Percentiles rank a stretch among this genome's conserved stretches.
Conservation (phyloP, 805 yeast genomes). For the Candida dajiaensis region DNA sequence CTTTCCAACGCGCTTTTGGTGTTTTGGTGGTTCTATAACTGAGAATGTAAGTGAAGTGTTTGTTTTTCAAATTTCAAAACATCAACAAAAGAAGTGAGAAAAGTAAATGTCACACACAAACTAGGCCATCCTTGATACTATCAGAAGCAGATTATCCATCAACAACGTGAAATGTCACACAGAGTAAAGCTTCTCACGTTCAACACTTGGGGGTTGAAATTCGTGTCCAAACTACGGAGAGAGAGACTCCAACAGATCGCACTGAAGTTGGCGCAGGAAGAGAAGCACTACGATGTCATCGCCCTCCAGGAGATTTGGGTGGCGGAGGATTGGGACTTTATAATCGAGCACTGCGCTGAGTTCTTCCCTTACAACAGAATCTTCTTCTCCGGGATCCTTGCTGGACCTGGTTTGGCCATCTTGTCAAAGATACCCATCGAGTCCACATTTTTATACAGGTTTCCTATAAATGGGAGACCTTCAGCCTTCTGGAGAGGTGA, state of each 20-base stretch:
- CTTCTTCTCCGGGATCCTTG: slow-evolving; percentile 75
- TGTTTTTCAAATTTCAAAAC: background rate
- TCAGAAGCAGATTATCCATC: background rate
- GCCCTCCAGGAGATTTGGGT: slow-evolving; percentile 97
- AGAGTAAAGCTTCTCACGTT: slow-evolving; percentile 54
- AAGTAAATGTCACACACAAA: background rate
- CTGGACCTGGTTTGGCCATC: slow-evolving; percentile 92
- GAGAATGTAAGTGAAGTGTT: background rate
- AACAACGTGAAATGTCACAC: background rate
- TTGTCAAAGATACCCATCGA: slow-evolving; percentile 80
- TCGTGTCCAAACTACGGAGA: slow-evolving; percentile 63
- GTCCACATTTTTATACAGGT: slow-evolving; percentile 71
- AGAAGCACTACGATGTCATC: slow-evolving; percentile 64
- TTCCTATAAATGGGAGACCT: slow-evolving; percentile 91
- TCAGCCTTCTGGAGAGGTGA: slow-evolving; percentile 93
- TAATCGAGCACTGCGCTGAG: slow-evolving; percentile 38
- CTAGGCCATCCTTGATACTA: background rate
- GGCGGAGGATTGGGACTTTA: slow-evolving; percentile 70
- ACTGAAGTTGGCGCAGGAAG: slow-evolving; percentile 40
- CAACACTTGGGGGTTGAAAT: slow-evolving; percentile 88
- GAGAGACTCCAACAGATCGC: slow-evolving; percentile 73
- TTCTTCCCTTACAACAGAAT: slow-evolving; percentile 60
- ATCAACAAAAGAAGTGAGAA: background rate
- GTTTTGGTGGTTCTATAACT: background rate
- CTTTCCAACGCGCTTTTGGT: background rate